A percentile compares a stretch with the other conserved stretches of the same genome.
Evolutionary conservation across 441 rosid genomes (phyloP).

Genomic region (Pelargonium myrrhifolium): DNA sequence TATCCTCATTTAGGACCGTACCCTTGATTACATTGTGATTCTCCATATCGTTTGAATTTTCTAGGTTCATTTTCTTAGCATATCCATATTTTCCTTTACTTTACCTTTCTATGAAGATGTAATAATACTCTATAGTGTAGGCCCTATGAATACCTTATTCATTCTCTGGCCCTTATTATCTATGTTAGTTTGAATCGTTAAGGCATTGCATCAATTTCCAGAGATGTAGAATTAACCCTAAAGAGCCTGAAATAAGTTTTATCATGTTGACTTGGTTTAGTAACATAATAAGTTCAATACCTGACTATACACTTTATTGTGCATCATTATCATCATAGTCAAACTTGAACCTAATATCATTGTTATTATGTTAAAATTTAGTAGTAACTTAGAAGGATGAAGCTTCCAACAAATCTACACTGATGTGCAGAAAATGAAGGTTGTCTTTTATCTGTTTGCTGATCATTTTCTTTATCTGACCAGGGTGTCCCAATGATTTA

Average conservation of each 20-base stretch:
- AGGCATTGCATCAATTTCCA: neutral
- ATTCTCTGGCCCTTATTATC: neutral
- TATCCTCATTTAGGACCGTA: neutral
- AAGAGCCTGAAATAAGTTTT: neutral
- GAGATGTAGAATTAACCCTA: neutral
- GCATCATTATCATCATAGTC: neutral
- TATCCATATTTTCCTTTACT: neutral
- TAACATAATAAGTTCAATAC: neutral
- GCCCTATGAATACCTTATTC: neutral
- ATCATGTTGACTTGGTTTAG: neutral
- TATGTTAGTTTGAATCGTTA: neutral
- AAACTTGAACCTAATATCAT: neutral
- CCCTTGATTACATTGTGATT: neutral
- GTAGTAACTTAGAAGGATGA: neutral
- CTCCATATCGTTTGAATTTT: neutral
- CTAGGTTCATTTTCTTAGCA: neutral
- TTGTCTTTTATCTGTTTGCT: slow-evolving; percentile 9
- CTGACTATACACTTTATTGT: neutral
- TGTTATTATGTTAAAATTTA: neutral
- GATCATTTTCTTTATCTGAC: slow-evolving; percentile 21
- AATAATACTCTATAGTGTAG: neutral
- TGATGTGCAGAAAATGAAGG: neutral
- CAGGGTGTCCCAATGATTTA: slow-evolving; percentile 95
- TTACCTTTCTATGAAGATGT: neutral
- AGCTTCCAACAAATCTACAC: neutral